These are phyloP conservation scores for Phytophthora chlamydospora DNA, from an alignment of 352 stramenopile genomes.

Conservation along the genomic window DNA sequence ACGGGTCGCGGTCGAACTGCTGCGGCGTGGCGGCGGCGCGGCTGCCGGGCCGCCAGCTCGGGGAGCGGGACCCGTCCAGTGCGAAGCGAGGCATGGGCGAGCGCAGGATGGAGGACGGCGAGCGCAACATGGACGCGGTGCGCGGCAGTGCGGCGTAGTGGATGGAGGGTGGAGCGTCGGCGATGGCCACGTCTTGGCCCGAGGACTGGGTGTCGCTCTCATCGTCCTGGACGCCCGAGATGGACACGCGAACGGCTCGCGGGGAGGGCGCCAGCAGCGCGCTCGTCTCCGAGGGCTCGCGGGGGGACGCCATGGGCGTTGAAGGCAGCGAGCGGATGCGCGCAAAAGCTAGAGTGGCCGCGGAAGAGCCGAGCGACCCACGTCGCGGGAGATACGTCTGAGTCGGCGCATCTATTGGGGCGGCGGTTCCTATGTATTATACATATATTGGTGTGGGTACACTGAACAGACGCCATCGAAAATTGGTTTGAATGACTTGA, in stretches of 20 bases:
- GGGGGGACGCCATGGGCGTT: conserved; percentile 34
- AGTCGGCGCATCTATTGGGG: conserved; percentile 2
- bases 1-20: conserved; percentile 28
- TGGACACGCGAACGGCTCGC: conserved; percentile 20
- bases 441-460: too few relatives aligned
- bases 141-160: conserved; percentile 19
- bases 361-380: background rate
- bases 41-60: conserved; percentile 14
- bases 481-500: background rate
- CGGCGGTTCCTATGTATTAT: too few relatives aligned
- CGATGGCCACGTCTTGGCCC: conserved; percentile 24
- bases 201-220: conserved; percentile 30
- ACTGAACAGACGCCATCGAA: too few relatives aligned
- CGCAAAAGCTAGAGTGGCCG: conserved; percentile 4
- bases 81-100: conserved; percentile 38
- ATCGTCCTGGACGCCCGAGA: conserved; percentile 19
- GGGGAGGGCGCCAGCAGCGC: conserved; percentile 39
- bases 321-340: background rate
- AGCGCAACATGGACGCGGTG: conserved; percentile 38
- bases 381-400: conserved; percentile 15
- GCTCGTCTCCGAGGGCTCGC: conserved; percentile 49
- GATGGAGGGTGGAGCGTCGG: conserved; percentile 12
- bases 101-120: conserved; percentile 44
- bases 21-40: conserved; percentile 13
- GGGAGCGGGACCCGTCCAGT: conserved; percentile 17